Conservation (phyloP, 192 early-diverging fungal genomes). For the Paraglomus brasilianum region DNA sequence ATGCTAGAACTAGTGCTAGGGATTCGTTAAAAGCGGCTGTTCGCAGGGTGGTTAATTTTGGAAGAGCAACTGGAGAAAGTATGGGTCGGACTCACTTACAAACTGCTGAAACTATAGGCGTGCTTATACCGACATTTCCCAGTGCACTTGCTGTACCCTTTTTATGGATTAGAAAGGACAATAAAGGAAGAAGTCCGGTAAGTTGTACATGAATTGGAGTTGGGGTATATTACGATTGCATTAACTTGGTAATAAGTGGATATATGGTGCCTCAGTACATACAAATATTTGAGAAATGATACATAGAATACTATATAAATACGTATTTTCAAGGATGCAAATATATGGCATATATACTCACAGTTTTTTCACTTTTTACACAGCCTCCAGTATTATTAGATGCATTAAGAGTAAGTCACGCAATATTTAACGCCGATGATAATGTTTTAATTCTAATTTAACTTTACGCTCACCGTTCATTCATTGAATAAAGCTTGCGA, state of each 20-base stretch:
- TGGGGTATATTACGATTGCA: neutral
- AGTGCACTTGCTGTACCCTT: constrained; percentile 33
- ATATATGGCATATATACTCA: constrained; percentile 9
- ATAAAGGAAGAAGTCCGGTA: constrained; percentile 40
- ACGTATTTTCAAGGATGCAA: neutral
- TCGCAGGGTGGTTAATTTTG: neutral
- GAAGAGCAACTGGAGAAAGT: neutral
- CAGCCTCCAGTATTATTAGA: constrained; percentile 44
- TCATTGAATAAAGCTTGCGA: constrained; percentile 49
- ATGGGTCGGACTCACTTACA: constrained; percentile 20
- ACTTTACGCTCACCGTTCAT: neutral
- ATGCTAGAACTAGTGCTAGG: neutral
- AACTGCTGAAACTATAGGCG: neutral
- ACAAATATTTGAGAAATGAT: neutral
- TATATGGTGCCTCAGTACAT: neutral
- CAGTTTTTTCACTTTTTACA: neutral
- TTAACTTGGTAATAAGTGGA: neutral
- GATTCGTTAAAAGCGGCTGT: neutral
- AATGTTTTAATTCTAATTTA: neutral
- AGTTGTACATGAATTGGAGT: neutral
- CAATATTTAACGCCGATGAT: neutral
- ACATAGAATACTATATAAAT: neutral
- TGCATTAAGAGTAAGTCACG: constrained; percentile 31
- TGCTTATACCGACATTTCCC: neutral
- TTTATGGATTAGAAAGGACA: constrained; percentile 35